Conservation (phyloP, 305 asterid species). For the Andrographis paniculata region DNA sequence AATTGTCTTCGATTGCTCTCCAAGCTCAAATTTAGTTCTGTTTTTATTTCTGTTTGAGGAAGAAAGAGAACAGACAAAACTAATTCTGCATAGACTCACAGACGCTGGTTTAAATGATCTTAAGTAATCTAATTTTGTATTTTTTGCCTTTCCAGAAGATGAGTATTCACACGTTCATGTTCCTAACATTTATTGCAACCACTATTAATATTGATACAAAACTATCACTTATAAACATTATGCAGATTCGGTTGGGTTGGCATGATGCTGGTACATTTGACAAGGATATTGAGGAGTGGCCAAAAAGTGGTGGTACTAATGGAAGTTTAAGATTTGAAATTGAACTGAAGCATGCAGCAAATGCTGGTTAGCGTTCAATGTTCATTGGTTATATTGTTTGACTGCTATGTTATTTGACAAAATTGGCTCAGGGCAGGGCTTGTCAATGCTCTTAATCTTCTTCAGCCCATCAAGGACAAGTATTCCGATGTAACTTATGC, state of each 20-base stretch:
- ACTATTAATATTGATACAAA: background rate
- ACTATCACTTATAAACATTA: background rate
- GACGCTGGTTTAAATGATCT: no score
- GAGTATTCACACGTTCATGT: no score
- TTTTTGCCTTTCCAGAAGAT: no score
- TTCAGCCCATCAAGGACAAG: slow-evolving; percentile 90
- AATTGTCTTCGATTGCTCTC: background rate
- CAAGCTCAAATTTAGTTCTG: no score
- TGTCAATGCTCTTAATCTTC: slow-evolving; percentile 88
- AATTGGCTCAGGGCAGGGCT: slow-evolving; percentile 46
- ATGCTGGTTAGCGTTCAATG: slow-evolving; percentile 58
- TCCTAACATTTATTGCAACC: background rate
- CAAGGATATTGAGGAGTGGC: slow-evolving; percentile 86
- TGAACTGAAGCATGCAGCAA: slow-evolving; percentile 87
- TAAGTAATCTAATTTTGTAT: no score
- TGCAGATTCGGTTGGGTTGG: slow-evolving; percentile 92
- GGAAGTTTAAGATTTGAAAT: slow-evolving; percentile 87
- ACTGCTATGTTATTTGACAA: slow-evolving; percentile 27
- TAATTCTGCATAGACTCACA: no score
- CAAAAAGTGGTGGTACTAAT: slow-evolving; percentile 89
- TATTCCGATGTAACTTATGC: slow-evolving; percentile 71
- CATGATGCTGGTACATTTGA: slow-evolving; percentile 96
- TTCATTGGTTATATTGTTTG: slow-evolving; percentile 3
- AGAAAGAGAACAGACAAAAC: no score
- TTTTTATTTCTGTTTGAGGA: no score